These are phyloP conservation scores for Venturia oleaginea DNA, from an alignment of 2,329 filamentous ascomycete genomes.

Conservation along the genomic window DNA sequence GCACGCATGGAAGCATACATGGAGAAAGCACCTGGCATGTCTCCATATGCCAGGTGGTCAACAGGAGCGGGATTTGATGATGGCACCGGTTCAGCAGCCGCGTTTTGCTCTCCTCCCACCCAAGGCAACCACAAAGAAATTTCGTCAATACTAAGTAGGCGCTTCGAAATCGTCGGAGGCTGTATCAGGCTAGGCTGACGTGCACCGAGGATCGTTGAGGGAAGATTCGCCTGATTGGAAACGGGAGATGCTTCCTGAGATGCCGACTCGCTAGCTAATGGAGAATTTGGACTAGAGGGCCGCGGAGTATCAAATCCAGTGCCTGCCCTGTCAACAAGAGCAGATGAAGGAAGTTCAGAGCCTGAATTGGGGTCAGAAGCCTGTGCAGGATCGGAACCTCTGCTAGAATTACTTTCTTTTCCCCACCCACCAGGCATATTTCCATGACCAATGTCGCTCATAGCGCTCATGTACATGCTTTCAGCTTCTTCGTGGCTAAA, in stretches of 20 bases:
- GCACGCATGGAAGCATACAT: not conserved
- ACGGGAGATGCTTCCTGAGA: not conserved
- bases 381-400: not conserved
- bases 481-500: constrained; percentile 74
- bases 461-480: constrained; percentile 76
- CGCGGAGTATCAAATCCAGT: constrained; percentile 10
- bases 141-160: constrained; percentile 12
- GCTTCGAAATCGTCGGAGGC: not conserved
- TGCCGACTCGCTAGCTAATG: not conserved
- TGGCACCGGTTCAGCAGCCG: not conserved
- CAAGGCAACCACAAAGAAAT: constrained; percentile 12
- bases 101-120: not conserved
- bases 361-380: not conserved
- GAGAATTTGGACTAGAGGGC: constrained; percentile 6
- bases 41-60: constrained; percentile 1
- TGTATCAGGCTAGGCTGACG: not conserved
- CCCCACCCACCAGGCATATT: constrained; percentile 15
- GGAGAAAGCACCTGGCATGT: constrained; percentile 13
- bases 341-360: not conserved
- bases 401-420: constrained; percentile 9
- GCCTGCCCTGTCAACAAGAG: not conserved
- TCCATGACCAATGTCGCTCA: constrained; percentile 33
- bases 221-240: not conserved
- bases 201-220: not conserved
- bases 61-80: not conserved